Evolutionary conservation across 1,284 basidiomycete genomes (phyloP), one percentile per base, ranked within the genome.

Genomic region (Trichosporon coremiiforme): DNA sequence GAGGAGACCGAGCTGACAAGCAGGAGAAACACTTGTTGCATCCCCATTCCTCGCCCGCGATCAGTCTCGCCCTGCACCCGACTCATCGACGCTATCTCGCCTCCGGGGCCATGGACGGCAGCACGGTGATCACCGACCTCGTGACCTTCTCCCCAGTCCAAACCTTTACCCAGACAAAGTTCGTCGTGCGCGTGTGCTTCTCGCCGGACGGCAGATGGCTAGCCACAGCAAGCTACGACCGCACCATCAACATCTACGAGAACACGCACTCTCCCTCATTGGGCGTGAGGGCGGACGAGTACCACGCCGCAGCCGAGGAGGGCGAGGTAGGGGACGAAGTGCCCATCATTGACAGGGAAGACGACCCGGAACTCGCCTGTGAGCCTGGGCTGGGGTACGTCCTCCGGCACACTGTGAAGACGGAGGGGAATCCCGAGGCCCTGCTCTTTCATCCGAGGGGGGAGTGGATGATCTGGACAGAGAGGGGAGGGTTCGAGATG

Each of bases 71-170:
- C 0, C 33, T 78, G 1, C 83, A 85, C 69, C 84, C 84, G 0
- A 71, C 68, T 0, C 76, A 80, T 47, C 70, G 75, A 8, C 75
- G 84, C 13, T 83, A 84, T 62, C 68, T 84, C 9, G 67, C 80
- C 45, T 80, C 79, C 0, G 82, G 80, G 0, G 77, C 77, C 0
- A 85, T 85, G 84, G 83, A 85, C 68, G 83, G 82, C 10, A 77
- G 77, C 4, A 77, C 80, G 9, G 68, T 76, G 2, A 66, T 83
- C 15, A 78, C 75, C 4, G 84, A 85, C 68, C 67, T 83, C 6
- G 75, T 84, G 69, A 81, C 81, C 1, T 64, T 64, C 13, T 33
- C 73, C 22, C 65, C 76, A 0, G 60, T 84, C 2, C 84, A 85
- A 66, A 78, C 78, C 0, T 82, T 84, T 71, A 55, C 47, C 4